Conservation (phyloP, 2,329 filamentous ascomycete species). For the Trichoderma brevicompactum region DNA sequence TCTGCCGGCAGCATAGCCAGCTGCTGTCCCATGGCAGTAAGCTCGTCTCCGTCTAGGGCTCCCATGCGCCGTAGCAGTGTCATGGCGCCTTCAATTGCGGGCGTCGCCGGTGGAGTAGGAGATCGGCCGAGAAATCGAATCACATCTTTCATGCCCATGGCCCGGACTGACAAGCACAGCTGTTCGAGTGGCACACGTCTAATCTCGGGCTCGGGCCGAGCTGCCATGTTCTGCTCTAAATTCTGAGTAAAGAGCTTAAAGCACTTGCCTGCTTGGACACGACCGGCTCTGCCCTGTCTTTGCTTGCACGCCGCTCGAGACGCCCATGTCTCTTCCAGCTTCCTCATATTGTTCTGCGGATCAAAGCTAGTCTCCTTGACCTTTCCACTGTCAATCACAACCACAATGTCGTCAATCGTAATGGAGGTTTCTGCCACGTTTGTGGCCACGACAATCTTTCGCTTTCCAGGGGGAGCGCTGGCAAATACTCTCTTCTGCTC, state of each 20-base stretch:
- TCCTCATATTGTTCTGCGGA: slow-evolving; percentile 88
- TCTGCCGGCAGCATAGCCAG: slow-evolving; percentile 95
- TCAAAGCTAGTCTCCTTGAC: slow-evolving; percentile 98
- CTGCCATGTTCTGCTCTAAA: slow-evolving; percentile 83
- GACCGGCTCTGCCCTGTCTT: slow-evolving; percentile 86
- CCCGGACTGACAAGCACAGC: slow-evolving; percentile 89
- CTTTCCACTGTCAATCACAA: slow-evolving; percentile 90
- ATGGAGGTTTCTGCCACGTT: slow-evolving; percentile 99
- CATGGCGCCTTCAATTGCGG: slow-evolving; percentile 85
- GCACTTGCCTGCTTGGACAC: slow-evolving; percentile 87
- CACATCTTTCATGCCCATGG: slow-evolving; percentile 89
- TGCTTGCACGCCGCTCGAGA: slow-evolving; percentile 94
- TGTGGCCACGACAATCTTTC: slow-evolving; percentile 92
- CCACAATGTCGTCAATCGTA: slow-evolving; percentile 96
- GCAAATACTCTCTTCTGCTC: slow-evolving; percentile 90
- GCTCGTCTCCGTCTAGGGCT: slow-evolving; percentile 79
- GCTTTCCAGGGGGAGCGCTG: slow-evolving; percentile 73
- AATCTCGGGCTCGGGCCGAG: slow-evolving; percentile 91
- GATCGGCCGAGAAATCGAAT: slow-evolving; percentile 80
- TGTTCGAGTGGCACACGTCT: slow-evolving; percentile 91
- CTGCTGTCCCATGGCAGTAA: slow-evolving; percentile 90
- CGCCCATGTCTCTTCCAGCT: slow-evolving; percentile 92
- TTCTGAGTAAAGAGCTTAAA: slow-evolving; percentile 94
- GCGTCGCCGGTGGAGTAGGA: slow-evolving; percentile 82
- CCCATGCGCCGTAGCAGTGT: slow-evolving; percentile 81